Base-by-base conservation (phyloP, 2,329 filamentous ascomycete species). In the Colletotrichum shisoi region DNA sequence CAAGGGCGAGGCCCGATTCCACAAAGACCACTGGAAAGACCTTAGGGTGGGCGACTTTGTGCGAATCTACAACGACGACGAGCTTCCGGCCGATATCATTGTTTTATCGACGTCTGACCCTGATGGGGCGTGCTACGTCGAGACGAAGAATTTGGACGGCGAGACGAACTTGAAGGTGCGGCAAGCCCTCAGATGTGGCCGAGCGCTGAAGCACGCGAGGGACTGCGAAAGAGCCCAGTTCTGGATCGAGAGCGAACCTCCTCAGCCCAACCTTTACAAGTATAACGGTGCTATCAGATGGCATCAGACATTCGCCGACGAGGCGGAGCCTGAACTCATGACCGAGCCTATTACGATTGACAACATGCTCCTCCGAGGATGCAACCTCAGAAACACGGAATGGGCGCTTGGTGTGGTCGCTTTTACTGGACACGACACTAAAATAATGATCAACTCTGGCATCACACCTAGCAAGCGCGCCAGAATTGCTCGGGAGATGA, bases 401-500 rank as follows among this genome's bases (percentile, higher is more conserved):
- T 99, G 95, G 95, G 85, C 93, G 61, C 85, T 99, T 6, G 95
- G 94, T 60, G 86, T 99, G 3, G 94, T 98, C 57, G 83, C 96
- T 19, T 99, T 96, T 79, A 98, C 95, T 15, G 95, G 95, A 40
- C 89, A 94, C 74, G 94, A 99, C 77, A 97, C 94, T 40, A 99
- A 98, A 81, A 98, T 97, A 77, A 99, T 99, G 95, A 91, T 97
- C 82, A 99, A 99, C 76, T 92, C 95, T 34, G 95, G 95, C 68
- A 90, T 94, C 69, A 99, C 95, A 1, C 95, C 96, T 13, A 96
- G 89, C 76, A 99, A 99, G 82, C 91, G 94, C 70, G 88, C 95
- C 44, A 89, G 92, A 71, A 94, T 99, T 73, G 92, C 94, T 60
- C 90, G 93, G 70, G 94, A 97, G 76, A 86, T 99, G 72, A 99